phyloP scores from a whole-genome alignment of 352 stramenopile genomes.

The Phytophthora palmivora region DNA sequence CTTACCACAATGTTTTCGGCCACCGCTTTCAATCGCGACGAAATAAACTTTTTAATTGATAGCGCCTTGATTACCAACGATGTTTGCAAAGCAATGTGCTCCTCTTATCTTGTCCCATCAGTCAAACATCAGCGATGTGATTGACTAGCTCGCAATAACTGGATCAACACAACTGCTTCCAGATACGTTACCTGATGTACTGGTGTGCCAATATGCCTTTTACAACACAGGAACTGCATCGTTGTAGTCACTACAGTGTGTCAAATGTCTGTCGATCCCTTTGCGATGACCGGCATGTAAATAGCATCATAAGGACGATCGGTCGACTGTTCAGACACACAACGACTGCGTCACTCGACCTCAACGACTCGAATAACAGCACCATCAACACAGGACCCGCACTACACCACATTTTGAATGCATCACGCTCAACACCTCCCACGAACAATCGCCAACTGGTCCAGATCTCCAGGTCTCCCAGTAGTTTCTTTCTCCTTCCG shows the following conservation, averaged over 20 bases:
- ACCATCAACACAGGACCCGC: conserved; percentile 23
- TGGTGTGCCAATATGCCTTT: too few species aligned
- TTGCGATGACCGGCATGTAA: conserved; percentile 11
- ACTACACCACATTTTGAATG: conserved; percentile 21
- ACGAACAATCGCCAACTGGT: conserved; percentile 39
- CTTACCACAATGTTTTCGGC: conserved; percentile 12
- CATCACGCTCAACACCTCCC: conserved; percentile 33
- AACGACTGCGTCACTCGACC: conserved; percentile 9
- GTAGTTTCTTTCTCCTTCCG: conserved; percentile 23
- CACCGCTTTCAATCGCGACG: conserved; percentile 15
- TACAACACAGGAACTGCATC: too few species aligned
- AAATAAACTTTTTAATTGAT: conserved; percentile 29
- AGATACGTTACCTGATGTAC: too few species aligned
- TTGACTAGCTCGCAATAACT: conserved; percentile 1
- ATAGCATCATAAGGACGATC: conserved; percentile 22
- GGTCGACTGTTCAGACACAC: conserved; percentile 32
- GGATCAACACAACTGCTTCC: too few species aligned
- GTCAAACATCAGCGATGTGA: conserved; percentile 2
- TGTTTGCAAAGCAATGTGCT: too few species aligned
- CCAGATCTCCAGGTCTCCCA: conserved; percentile 32
- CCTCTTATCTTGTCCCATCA: conserved; percentile 22
- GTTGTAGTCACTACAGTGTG: too few species aligned
- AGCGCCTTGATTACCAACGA: neutral
- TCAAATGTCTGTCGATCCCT: neutral
- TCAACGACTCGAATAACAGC: conserved; percentile 31